Conservation (phyloP, 2,329 filamentous ascomycete genomes). For the Fusarium dlaminii region DNA sequence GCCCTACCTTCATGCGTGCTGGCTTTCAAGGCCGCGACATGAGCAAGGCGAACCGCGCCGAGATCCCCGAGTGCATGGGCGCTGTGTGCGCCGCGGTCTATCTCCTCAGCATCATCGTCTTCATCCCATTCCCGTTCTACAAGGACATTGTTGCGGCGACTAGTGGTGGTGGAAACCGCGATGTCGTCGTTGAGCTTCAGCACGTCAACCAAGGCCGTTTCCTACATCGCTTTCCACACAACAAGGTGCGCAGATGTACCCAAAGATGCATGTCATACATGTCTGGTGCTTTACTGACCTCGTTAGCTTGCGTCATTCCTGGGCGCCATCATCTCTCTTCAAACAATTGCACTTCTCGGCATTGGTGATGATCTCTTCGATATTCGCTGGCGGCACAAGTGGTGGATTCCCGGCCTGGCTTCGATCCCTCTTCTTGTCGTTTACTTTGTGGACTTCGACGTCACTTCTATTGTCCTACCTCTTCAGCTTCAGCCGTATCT, state of each 20-base stretch:
- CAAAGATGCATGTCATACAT: not conserved
- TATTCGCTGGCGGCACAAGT: constrained; percentile 98
- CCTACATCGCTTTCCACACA: constrained; percentile 91
- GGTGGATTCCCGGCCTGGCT: constrained; percentile 95
- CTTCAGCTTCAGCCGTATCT: constrained; percentile 85
- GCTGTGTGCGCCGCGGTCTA: constrained; percentile 93
- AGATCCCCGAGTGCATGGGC: constrained; percentile 96
- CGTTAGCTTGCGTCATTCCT: constrained; percentile 89
- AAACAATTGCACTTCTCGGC: constrained; percentile 89
- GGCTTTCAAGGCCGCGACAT: constrained; percentile 92
- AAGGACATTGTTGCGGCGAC: constrained; percentile 97
- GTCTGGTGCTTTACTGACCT: not conserved
- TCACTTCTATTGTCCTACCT: constrained; percentile 94
- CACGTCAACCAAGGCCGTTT: constrained; percentile 84
- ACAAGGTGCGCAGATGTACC: constrained; percentile 69
- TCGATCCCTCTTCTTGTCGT: constrained; percentile 93
- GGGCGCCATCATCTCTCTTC: constrained; percentile 91
- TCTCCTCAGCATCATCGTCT: constrained; percentile 85
- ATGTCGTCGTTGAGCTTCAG: constrained; percentile 79
- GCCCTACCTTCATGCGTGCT: constrained; percentile 85
- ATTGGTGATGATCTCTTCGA: constrained; percentile 97
- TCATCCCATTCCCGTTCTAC: constrained; percentile 97
- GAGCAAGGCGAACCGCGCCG: constrained; percentile 73
- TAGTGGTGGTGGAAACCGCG: constrained; percentile 90
- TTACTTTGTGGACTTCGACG: constrained; percentile 98